Evolutionary conservation across 78 protist species (phyloP), one percentile per base, ranked within the genome.

Genomic region (Dictyostelium capitatum): DNA sequence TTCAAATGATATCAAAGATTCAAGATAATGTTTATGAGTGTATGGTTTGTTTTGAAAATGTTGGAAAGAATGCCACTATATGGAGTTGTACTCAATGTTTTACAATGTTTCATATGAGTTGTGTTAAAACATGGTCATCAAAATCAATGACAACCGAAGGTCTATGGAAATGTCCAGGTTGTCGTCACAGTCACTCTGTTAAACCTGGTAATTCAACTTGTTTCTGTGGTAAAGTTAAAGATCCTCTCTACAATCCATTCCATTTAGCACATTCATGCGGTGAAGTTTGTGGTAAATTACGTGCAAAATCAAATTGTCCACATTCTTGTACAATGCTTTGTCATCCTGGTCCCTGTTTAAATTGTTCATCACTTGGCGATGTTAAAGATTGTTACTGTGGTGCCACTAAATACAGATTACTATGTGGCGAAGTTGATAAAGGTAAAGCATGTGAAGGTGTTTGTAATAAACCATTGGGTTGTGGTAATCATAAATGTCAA

Each of bases 281-380:
- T 0, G 92, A 80, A 17, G 72, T 74, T 41, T 95, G 96, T 79
- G 96, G 95, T 15, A 64, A 91, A 15, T 37, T 30, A 3, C 74
- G 95, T 46, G 89, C 89, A 41, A 82, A 82, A 51, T 59, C 95
- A 4, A 62, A 65, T 32, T 95, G 96, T 41, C 96, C 95, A 12
- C 97, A 95, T 64, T n/a, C 19, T 11, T 95, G 97, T 25, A 47
- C 67, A 11, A 75, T 83, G 53, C 72, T 73, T 4, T 95, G 97
- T 37, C 97, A 95, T 62, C 97, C 97, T 9, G 97, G 97, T 11
- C 93, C 97, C 1, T 95, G 97, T 56, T 72, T 90, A 3, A 82
- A 77, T 59, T 95, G 97, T 53, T 32, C 77, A 8, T 90, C 91
- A 4, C 82, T 90, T 12, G 91, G 94, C 28, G 89, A 79, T 23